A percentile compares a stretch with the other conserved stretches of the same genome.
Evolutionary conservation across 2,329 filamentous ascomycete genomes (phyloP).

Genomic region (Fusarium papillatum): DNA sequence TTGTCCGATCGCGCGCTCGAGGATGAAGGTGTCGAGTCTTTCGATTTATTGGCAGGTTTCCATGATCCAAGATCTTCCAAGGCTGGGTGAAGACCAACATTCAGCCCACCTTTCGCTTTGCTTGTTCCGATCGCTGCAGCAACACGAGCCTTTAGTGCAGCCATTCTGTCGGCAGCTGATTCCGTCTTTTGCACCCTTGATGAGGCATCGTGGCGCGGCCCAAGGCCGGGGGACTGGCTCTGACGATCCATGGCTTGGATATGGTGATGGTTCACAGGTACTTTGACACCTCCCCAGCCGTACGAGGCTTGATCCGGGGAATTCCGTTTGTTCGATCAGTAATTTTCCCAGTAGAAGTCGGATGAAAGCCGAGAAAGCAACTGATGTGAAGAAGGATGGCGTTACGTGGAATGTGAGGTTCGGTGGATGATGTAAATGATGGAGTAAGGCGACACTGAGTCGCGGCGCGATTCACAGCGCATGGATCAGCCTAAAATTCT

Average conservation of each 20-base stretch:
- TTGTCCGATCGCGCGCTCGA: constrained; percentile 31
- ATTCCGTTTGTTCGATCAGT: background rate
- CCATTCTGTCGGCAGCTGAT: constrained; percentile 75
- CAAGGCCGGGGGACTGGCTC: constrained; percentile 64
- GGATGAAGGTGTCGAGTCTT: constrained; percentile 39
- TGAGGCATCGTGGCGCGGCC: constrained; percentile 66
- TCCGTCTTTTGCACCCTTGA: constrained; percentile 69
- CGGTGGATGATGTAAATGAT: constrained; percentile 28
- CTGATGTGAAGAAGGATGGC: background rate
- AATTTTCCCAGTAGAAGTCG: background rate
- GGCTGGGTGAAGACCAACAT: constrained; percentile 83
- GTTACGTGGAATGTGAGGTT: constrained; percentile 6
- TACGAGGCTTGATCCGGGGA: background rate
- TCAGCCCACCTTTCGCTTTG: constrained; percentile 76
- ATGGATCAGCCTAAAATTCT: constrained; percentile 51
- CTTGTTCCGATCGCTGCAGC: constrained; percentile 77
- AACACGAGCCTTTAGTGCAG: constrained; percentile 84
- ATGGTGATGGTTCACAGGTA: background rate
- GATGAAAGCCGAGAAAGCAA: background rate
- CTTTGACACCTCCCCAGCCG: background rate
- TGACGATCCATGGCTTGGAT: constrained; percentile 63
- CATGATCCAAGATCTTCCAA: constrained; percentile 70
- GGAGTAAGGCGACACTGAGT: constrained; percentile 19
- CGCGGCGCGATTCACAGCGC: constrained; percentile 18
- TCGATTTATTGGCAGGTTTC: constrained; percentile 58